Base-by-base conservation (phyloP, 371 early-diverging fungal species). In the Entomophthora muscae region DNA sequence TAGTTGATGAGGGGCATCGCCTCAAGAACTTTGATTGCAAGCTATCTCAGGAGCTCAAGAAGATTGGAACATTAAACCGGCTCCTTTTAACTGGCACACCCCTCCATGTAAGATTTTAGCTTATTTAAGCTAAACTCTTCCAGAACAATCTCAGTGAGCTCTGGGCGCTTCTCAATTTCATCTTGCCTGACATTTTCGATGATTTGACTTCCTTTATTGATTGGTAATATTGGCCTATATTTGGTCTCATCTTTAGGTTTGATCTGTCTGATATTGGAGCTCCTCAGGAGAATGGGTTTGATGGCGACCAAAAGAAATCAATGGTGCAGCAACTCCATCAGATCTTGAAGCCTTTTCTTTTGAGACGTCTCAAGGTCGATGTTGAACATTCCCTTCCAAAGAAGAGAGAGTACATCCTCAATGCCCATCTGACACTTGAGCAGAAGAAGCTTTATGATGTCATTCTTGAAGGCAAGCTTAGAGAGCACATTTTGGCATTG, bases 1-100 rank as follows among this genome's bases (percentile, higher is more conserved):
- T 98, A 5, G 86, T 96, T 12, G 98, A 98, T 68, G 96, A 98
- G 72, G 96, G 94, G 3, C 96, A 98, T 67, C 83, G 96, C 54
- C 77, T 98, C 66, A 95, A 96, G 71, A 98, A 98, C 73, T 71
- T 87, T 72, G 85, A 92, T 68, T 91, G 93, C 69, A 85, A 85
- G 68, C 80, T 98, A 64, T 83, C 93, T 31, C 78, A 78, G 21
- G 89, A 91, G 61, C 77, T 99, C 30, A 92, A 91, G 70, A 71
- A 74, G 0, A 87, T 84, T 71, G 78, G 84, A 26, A 83, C 84
- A 66, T 88, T 91, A 28, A 93, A 93, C 71, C 83, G 95, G 23
- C 73, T 94, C 31, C 74, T 95, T 26, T 71, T 96, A 58, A 91
- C 90, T 10, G 95, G 96, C 32, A 98, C 98, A 23, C 96, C 96